Conservation (phyloP, 176 grass and related monocot genomes). For the Secale cereale region DNA sequence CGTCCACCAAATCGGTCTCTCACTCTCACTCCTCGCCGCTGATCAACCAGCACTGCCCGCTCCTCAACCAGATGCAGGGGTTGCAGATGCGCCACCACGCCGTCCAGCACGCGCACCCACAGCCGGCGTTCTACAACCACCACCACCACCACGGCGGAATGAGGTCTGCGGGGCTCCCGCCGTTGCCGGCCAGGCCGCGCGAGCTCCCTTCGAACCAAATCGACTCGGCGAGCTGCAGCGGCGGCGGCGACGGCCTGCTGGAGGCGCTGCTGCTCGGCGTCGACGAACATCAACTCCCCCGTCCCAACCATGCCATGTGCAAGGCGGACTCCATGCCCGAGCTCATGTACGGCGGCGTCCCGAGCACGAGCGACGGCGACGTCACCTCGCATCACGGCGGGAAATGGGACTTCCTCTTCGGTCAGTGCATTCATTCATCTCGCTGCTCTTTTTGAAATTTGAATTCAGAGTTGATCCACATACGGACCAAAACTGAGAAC, state of each 20-base stretch:
- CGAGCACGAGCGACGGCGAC: neutral
- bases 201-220: slow-evolving; percentile 56
- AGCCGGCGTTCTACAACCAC: slow-evolving; percentile 19
- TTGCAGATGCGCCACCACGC: slow-evolving; percentile 27
- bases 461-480: neutral
- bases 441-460: neutral
- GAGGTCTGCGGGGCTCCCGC: neutral
- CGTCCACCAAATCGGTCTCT: neutral
- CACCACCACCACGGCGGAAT: neutral
- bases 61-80: slow-evolving; percentile 43
- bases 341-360: slow-evolving; percentile 8
- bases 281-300: slow-evolving; percentile 5
- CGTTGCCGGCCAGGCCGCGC: slow-evolving; percentile 1
- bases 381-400: slow-evolving; percentile 25
- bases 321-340: slow-evolving; percentile 44
- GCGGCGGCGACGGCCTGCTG: slow-evolving; percentile 15
- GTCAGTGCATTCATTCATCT: slow-evolving; percentile 25
- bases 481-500: too few relatives aligned
- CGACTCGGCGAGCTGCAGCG: neutral
- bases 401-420: slow-evolving; percentile 38
- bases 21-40: slow-evolving; percentile 20
- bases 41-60: slow-evolving; percentile 36
- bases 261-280: slow-evolving; percentile 36
- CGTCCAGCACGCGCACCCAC: neutral
- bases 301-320: neutral